phyloP scores from a whole-genome alignment of 495 filamentous ascomycete species.

The Penicillium roqueforti region DNA sequence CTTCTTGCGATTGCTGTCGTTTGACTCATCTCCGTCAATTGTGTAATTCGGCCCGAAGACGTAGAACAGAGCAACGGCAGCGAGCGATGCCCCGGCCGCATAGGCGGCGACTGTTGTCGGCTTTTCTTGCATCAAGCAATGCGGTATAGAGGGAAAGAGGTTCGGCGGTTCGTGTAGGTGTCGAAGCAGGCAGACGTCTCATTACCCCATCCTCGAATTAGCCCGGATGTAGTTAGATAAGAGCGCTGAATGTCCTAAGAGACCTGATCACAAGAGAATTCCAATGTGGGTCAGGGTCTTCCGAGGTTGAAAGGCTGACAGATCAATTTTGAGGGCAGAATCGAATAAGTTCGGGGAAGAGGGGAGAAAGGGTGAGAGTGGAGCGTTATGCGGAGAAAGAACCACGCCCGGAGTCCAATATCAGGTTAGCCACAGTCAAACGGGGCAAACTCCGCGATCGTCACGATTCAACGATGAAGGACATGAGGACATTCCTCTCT shows the following conservation, averaged over 20 bases:
- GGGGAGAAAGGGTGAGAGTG: slow-evolving; percentile 18
- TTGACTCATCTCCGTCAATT: slow-evolving; percentile 70
- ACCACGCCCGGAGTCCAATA: background rate
- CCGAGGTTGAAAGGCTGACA: background rate
- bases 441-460: slow-evolving; percentile 10
- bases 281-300: background rate
- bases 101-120: slow-evolving; percentile 84
- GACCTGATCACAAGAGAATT: background rate
- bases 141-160: slow-evolving; percentile 3
- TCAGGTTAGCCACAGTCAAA: slow-evolving; percentile 1
- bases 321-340: slow-evolving; percentile 3
- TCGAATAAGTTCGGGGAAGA: slow-evolving; percentile 20
- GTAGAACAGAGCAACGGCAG: slow-evolving; percentile 93
- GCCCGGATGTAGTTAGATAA: background rate
- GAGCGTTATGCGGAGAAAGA: slow-evolving; percentile 23
- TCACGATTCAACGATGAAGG: slow-evolving; percentile 1
- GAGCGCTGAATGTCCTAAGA: background rate
- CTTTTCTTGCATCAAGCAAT: slow-evolving; percentile 73
- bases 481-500: background rate
- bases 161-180: slow-evolving; percentile 11
- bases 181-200: slow-evolving; percentile 14
- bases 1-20: slow-evolving; percentile 66
- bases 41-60: slow-evolving; percentile 95
- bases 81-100: slow-evolving; percentile 91
- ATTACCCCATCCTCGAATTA: slow-evolving; percentile 11